Evolutionary conservation across 139 green algal species (phyloP), one percentile per base, ranked within the genome.

Genomic region (Chlorella sp.): DNA sequence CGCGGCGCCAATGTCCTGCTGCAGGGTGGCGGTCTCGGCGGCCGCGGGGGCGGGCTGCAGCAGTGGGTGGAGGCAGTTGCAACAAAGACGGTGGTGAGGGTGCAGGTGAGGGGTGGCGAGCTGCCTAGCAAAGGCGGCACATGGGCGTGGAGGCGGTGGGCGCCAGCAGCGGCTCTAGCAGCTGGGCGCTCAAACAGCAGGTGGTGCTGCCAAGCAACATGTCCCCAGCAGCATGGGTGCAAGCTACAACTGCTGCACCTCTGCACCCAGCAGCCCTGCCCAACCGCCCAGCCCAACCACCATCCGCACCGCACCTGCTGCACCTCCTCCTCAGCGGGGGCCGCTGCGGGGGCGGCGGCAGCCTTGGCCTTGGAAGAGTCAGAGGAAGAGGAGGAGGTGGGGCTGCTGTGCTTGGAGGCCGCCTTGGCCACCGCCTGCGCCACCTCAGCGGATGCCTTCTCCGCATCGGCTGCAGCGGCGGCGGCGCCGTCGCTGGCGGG

Each of bases 371-470:
- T 32, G 14, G 43, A 60, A 60, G 51, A 60, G 16, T 60, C 51
- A 24, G 51, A 60, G 51, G 51, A 60, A 16, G 51, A 60, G 2
- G 51, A 60, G 36, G 56, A 34, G 43, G 24, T 78, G 43, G 72
- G 72, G 24, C 43, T 60, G 72, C 72, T 78, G 72, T 48, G 72
- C 72, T 41, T 78, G 72, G 43, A 60, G 72, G 72, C 72, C 13
- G 72, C 72, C 72, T 78, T 78, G 72, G 72, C n/a, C 72, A 78
- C 72, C 43, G 72, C 72, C 43, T 78, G 3, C 14, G 46, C 30
- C 26, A 78, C 43, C 72, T 78, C 43, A 14, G 43, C 43, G 30
- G 72, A 78, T 2, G 72, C 72, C 24, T 78, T 48, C 72, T 78
- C 72, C 6, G 72, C 72, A 9, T 48, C 72, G 30, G 72, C 72